Evolutionary conservation across 768 basidiomycete species (phyloP), one percentile per base, ranked within the genome.

Genomic region (Rhizopogon vinicolor): DNA sequence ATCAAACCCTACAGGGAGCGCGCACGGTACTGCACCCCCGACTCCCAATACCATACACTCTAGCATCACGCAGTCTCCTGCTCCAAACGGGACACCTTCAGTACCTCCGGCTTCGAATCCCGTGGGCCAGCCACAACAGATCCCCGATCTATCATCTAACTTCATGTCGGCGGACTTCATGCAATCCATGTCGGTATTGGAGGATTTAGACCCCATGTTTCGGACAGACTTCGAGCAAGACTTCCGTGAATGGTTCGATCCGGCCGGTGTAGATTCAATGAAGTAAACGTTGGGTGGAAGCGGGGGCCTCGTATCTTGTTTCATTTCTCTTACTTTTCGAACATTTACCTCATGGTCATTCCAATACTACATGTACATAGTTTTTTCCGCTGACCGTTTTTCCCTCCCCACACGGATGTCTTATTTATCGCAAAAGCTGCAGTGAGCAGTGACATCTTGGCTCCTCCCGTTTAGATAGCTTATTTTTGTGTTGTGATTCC

Each of bases 191-290:
- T 69, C 70, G 19, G 65, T 72, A 25, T 56, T 81, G 63, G 79
- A 78, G 25, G 68, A 71, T 42, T 72, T 75, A 44, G 74, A 72
- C 31, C 22, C 63, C 13, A 54, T 82, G 41, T 81, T 82, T 63
- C 66, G 74, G 44, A 60, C 68, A n/a, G 74, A 78, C 49, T 87
- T 87, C 60, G 87, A 87, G 67, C 74, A 85, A 63, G 87, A 87
- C 62, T 89, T 89, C 68, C 83, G 84, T 53, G 83, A 86, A 62
- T 89, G 86, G 86, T 87, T 89, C 61, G 85, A 83, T 64, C 79
- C 78, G 6, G 80, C 84, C 29, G 68, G 70, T 58, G 43, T 70
- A 55, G 68, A 68, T 1, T 25, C 25, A 25, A 60, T 70, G 53
- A 70, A 68, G 60, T 66, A 51, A 40, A 46, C 40, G 40, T 44